Evolutionary conservation across 2,329 filamentous ascomycete species (phyloP).

Genomic region (Alternaria consortialis): DNA sequence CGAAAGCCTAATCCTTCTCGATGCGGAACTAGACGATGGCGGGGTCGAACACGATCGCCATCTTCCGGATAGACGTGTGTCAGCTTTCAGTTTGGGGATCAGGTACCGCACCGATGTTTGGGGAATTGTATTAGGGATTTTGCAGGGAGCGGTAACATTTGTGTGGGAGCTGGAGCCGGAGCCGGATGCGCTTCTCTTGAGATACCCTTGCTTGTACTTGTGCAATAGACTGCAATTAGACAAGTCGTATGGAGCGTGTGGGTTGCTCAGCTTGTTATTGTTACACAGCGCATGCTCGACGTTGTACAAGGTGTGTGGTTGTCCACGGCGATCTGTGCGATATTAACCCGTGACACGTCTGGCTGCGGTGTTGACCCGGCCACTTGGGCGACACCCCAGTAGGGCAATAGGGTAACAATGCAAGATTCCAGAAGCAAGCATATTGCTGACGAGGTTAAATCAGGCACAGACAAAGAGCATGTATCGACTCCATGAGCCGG

Average conservation of each 20-base stretch:
- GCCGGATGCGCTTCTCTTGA: constrained; percentile 25
- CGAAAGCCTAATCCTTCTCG: constrained; percentile 1
- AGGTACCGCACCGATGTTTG: constrained; percentile 4
- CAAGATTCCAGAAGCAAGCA: constrained; percentile 23
- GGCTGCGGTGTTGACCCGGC: constrained; percentile 19
- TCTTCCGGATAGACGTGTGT: neutral
- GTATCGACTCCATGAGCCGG: constrained; percentile 16
- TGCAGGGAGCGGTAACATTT: constrained; percentile 4
- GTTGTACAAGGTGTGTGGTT: constrained; percentile 29
- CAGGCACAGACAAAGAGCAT: neutral
- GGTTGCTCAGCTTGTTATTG: constrained; percentile 25
- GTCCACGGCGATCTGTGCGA: constrained; percentile 20
- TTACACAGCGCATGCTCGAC: constrained; percentile 37
- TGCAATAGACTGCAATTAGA: constrained; percentile 20
- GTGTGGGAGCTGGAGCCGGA: constrained; percentile 19
- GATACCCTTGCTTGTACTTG: constrained; percentile 42
- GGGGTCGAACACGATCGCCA: constrained; percentile 5
- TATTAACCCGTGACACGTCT: constrained; percentile 24
- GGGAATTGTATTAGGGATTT: constrained; percentile 2
- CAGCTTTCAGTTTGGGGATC: neutral
- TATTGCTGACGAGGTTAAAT: neutral
- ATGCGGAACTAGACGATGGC: constrained; percentile 4
- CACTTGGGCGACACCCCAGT: constrained; percentile 10
- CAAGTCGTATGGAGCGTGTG: constrained; percentile 22
- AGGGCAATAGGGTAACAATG: neutral